These are phyloP conservation scores for Sinapis alba DNA, from an alignment of 441 rosid species.

Conservation along the genomic window DNA sequence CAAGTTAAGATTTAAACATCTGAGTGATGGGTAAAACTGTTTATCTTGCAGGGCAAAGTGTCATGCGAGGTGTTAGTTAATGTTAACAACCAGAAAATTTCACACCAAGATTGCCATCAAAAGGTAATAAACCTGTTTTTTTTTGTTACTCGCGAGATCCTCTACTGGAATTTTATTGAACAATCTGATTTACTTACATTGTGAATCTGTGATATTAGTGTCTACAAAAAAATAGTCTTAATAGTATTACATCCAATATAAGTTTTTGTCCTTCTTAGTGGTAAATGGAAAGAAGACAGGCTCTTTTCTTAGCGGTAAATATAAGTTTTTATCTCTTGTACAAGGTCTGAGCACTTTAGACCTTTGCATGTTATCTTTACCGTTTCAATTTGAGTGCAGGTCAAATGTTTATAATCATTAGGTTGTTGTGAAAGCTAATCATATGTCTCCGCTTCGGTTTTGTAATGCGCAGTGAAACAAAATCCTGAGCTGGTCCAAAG, in stretches of 20 bases:
- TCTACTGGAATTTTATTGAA: not conserved
- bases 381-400: not conserved
- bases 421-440: constrained; percentile 1
- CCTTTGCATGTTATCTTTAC: not conserved
- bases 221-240: not conserved
- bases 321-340: not conserved
- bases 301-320: too few species aligned
- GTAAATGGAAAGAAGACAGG: not conserved
- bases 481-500: constrained; percentile 10
- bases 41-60: constrained; percentile 54
- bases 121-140: constrained; percentile 46
- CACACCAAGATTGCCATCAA: constrained; percentile 60
- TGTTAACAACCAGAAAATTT: constrained; percentile 59
- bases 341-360: not conserved
- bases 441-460: not conserved
- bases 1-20: not conserved
- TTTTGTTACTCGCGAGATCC: not conserved
- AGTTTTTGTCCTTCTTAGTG: not conserved
- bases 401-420: not conserved
- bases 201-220: not conserved
- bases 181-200: not conserved
- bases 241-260: not conserved
- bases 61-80: constrained; percentile 75
- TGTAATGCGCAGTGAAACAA: constrained; percentile 29
- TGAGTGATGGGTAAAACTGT: constrained; percentile 5